These are phyloP conservation scores for Dothidotthia symphoricarpi DNA, from an alignment of 2,329 filamentous ascomycete genomes.

Conservation along the genomic window DNA sequence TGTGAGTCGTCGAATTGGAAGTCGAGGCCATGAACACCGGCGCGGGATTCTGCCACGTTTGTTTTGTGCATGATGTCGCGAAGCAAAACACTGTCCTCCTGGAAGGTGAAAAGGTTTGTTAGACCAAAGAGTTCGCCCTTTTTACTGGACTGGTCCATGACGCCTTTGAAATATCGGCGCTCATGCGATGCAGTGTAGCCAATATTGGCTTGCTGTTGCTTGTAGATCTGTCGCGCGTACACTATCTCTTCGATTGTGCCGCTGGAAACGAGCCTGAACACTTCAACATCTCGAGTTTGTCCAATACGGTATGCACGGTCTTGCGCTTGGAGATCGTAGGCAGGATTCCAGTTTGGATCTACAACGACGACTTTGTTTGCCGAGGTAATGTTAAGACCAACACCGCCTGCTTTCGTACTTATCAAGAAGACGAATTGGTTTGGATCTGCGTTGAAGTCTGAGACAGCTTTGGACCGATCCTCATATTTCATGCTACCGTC, in stretches of 20 bases:
- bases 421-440: slow-evolving; percentile 93
- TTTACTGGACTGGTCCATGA: slow-evolving; percentile 76
- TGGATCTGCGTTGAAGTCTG: slow-evolving; percentile 87
- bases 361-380: slow-evolving; percentile 98
- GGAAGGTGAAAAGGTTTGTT: slow-evolving; percentile 79
- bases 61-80: slow-evolving; percentile 98
- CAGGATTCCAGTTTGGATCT: slow-evolving; percentile 96
- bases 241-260: slow-evolving; percentile 97
- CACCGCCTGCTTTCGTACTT: slow-evolving; percentile 87
- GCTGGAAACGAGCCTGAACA: slow-evolving; percentile 84
- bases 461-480: slow-evolving; percentile 76
- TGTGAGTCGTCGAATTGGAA: slow-evolving; percentile 54
- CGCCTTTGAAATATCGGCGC: slow-evolving; percentile 90
- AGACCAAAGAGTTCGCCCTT: slow-evolving; percentile 95
- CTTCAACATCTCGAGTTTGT: slow-evolving; percentile 88
- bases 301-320: slow-evolving; percentile 96
- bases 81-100: slow-evolving; percentile 74
- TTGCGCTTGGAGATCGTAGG: slow-evolving; percentile 92
- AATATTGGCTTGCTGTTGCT: slow-evolving; percentile 98
- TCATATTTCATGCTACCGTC: slow-evolving; percentile 82
- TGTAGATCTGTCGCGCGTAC: slow-evolving; percentile 96
- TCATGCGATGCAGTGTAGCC: slow-evolving; percentile 91
- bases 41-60: slow-evolving; percentile 89
- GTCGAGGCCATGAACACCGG: slow-evolving; percentile 76
- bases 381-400: slow-evolving; percentile 93